A percentile compares a stretch with the other conserved stretches of the same genome.
These are phyloP conservation scores for Forsythia suspensa DNA, from an alignment of 257 asterid genomes.

Conservation along the genomic window DNA sequence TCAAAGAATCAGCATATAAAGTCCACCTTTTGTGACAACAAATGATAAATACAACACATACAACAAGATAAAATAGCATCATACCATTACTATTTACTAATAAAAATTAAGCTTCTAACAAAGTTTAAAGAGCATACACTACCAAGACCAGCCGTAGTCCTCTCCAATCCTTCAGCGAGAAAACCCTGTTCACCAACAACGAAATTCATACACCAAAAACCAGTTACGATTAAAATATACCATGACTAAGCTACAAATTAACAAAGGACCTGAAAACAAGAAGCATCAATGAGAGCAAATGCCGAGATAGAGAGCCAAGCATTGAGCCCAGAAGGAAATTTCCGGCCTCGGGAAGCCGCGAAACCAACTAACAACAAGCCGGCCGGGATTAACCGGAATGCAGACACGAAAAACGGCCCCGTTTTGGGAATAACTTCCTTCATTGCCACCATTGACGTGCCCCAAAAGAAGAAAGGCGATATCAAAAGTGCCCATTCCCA, in stretches of 20 bases:
- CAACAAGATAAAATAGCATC: background rate
- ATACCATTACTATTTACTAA: background rate
- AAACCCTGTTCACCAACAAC: conserved; percentile 70
- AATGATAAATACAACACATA: background rate
- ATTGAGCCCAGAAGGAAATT: conserved; percentile 68
- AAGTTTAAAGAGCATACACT: conserved; percentile 65
- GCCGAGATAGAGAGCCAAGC: conserved; percentile 84
- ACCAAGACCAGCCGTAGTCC: conserved; percentile 98
- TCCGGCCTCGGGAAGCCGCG: conserved; percentile 71
- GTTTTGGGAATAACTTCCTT: conserved; percentile 88
- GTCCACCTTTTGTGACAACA: background rate
- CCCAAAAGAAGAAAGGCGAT: conserved; percentile 99
- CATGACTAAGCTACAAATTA: conserved; percentile 16
- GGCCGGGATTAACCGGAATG: conserved; percentile 90
- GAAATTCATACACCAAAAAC: conserved; percentile 9
- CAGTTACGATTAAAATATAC: conserved; percentile 7
- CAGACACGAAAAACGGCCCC: conserved; percentile 80
- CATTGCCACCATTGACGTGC: conserved; percentile 99
- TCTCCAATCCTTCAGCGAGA: conserved; percentile 93
- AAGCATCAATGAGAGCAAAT: conserved; percentile 82
- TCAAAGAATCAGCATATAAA: background rate
- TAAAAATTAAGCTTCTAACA: background rate
- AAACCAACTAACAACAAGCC: conserved; percentile 75
- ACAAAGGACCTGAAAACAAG: conserved; percentile 81
- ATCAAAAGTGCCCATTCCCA: conserved; percentile 79